Conservation (phyloP, 2,329 filamentous ascomycete species). For the Aspergillus quadrilineatus region DNA sequence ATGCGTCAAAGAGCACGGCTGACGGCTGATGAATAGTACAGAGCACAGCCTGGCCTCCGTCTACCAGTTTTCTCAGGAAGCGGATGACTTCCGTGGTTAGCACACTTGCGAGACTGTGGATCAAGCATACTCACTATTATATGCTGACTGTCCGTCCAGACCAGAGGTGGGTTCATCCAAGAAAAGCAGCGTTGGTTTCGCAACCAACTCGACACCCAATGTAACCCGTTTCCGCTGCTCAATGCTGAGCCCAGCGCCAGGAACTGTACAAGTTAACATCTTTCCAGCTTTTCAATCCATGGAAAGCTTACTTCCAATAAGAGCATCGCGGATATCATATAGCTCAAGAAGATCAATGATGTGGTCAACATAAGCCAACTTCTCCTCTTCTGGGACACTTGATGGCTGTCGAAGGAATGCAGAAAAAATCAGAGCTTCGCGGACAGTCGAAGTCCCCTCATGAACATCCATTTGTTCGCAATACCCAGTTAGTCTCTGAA, state of each 20-base stretch:
- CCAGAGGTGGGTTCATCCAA: conserved; percentile 62
- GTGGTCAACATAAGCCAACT: conserved; percentile 76
- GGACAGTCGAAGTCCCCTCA: conserved; percentile 63
- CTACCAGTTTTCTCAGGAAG: conserved; percentile 65
- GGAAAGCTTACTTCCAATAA: conserved; percentile 51
- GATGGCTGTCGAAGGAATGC: conserved; percentile 79
- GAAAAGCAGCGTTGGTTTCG: conserved; percentile 62
- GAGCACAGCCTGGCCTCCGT: conserved; percentile 65
- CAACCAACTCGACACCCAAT: conserved; percentile 59
- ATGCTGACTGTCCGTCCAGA: conserved; percentile 66
- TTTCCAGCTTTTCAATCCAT: too few species aligned
- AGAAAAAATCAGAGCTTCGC: conserved; percentile 81
- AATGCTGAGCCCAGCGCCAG: conserved; percentile 61
- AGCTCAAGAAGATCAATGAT: conserved; percentile 67
- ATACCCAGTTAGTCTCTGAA: conserved; percentile 53
- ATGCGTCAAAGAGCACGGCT: conserved; percentile 64
- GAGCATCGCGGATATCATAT: conserved; percentile 60
- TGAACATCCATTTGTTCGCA: conserved; percentile 65
- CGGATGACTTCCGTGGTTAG: conserved; percentile 43
- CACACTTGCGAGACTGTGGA: too few species aligned
- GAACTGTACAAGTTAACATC: conserved; percentile 15
- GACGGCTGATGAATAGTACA: conserved; percentile 70
- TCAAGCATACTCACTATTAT: conserved; percentile 22
- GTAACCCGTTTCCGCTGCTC: conserved; percentile 66
- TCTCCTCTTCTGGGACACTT: conserved; percentile 68